Conservation (phyloP, 2,329 filamentous ascomycete genomes). For the Colletotrichum simmondsii region DNA sequence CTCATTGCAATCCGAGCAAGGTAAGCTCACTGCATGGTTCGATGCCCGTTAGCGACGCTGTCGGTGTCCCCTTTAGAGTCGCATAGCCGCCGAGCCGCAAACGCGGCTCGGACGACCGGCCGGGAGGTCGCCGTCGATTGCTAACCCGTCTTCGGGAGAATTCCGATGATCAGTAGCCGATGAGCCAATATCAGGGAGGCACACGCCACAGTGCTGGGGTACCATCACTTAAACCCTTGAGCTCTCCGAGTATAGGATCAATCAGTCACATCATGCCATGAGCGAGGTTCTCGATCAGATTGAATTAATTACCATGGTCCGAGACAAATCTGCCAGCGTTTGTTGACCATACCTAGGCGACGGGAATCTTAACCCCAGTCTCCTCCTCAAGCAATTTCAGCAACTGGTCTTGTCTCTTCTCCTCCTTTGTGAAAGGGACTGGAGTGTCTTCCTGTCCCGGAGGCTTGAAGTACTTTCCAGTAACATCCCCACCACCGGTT, state of each 20-base stretch:
- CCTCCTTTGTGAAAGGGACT: slow-evolving; percentile 47
- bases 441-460: slow-evolving; percentile 41
- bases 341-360: background rate
- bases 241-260: no score
- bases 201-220: background rate
- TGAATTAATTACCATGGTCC: background rate
- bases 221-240: background rate
- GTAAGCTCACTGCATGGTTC: background rate
- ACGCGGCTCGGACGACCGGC: background rate
- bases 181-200: no score
- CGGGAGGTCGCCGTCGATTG: background rate
- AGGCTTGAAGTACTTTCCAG: slow-evolving; percentile 52
- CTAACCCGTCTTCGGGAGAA: background rate
- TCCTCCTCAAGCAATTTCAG: slow-evolving; percentile 47
- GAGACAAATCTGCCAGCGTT: background rate
- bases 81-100: background rate
- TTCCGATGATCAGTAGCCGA: background rate
- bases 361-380: slow-evolving; percentile 34
- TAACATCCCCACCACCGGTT: slow-evolving; percentile 41
- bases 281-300: background rate
- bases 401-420: slow-evolving; percentile 54
- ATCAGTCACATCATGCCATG: background rate
- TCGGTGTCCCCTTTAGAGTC: background rate
- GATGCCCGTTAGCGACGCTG: background rate
- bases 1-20: background rate